These are phyloP conservation scores for Nyctanthes arbortristis DNA, from an alignment of 257 asterid species.

Conservation along the genomic window DNA sequence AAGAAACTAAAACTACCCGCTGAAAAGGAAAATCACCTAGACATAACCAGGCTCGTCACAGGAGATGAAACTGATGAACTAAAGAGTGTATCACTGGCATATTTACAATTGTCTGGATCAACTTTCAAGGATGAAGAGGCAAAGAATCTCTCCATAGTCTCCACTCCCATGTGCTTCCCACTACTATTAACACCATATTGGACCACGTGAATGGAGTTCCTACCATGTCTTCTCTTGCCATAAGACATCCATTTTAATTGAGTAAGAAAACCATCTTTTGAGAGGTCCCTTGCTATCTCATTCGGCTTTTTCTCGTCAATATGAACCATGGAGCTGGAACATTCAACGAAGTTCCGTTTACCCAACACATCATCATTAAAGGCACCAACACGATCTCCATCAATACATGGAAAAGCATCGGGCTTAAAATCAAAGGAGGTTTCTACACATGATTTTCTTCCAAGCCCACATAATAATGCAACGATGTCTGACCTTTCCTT, in stretches of 20 bases:
- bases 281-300: conserved; percentile 43
- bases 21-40: conserved; percentile 43
- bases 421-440: conserved; percentile 7
- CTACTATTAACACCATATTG: conserved; percentile 9
- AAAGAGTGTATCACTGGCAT: conserved; percentile 39
- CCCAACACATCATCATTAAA: neutral
- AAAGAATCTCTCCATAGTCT: conserved; percentile 30
- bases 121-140: conserved; percentile 41
- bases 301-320: conserved; percentile 13
- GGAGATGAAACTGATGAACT: conserved; percentile 48
- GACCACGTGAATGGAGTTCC: conserved; percentile 50
- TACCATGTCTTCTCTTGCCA: conserved; percentile 56
- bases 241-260: conserved; percentile 63
- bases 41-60: conserved; percentile 62
- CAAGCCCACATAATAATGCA: conserved; percentile 24
- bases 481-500: conserved; percentile 53
- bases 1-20: neutral
- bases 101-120: conserved; percentile 66
- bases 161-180: conserved; percentile 24
- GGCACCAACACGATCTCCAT: conserved; percentile 12
- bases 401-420: conserved; percentile 5
- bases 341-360: conserved; percentile 2
- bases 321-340: neutral
- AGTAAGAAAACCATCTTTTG: conserved; percentile 50
- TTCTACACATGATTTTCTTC: neutral